phyloP scores from a whole-genome alignment of 371 early-diverging fungal species.

The Syncephalastrum monosporum region DNA sequence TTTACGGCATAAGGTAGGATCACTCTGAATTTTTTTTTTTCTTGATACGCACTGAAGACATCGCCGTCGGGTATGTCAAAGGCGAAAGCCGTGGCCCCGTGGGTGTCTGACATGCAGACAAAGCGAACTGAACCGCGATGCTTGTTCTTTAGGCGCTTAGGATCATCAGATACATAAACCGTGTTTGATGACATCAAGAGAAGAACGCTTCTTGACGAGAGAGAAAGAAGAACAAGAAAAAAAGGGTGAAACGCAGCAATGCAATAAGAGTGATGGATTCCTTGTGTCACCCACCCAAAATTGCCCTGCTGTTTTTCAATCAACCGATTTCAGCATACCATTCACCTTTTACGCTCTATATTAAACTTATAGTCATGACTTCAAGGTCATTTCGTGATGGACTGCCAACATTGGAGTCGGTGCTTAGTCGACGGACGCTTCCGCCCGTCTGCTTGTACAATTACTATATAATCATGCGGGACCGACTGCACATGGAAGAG shows the following conservation, averaged over 20 bases:
- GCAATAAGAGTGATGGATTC: no score
- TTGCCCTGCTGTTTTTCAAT: no score
- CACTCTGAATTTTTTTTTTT: not conserved
- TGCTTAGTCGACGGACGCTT: constrained; percentile 57
- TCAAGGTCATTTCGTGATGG: constrained; percentile 7
- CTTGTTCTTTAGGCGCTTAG: constrained; percentile 6
- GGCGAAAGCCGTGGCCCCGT: constrained; percentile 20
- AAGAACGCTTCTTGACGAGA: no score
- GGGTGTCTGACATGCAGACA: constrained; percentile 49
- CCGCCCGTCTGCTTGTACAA: constrained; percentile 72
- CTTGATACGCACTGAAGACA: constrained; percentile 30
- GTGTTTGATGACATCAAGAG: no score
- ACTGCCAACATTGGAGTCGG: constrained; percentile 61
- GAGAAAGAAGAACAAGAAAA: no score
- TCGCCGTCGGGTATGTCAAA: constrained; percentile 45
- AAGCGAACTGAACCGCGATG: constrained; percentile 20
- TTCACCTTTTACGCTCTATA: constrained; percentile 4
- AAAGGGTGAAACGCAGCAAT: no score
- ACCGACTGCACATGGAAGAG: constrained; percentile 58
- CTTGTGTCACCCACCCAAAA: no score
- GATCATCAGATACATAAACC: no score
- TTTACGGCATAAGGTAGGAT: constrained; percentile 1
- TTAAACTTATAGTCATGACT: not conserved
- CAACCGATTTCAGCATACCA: no score
- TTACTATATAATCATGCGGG: constrained; percentile 66